Evolutionary conservation across 2,329 filamentous ascomycete species (phyloP), one percentile per base, ranked within the genome.

Genomic region (Zasmidium angulare): DNA sequence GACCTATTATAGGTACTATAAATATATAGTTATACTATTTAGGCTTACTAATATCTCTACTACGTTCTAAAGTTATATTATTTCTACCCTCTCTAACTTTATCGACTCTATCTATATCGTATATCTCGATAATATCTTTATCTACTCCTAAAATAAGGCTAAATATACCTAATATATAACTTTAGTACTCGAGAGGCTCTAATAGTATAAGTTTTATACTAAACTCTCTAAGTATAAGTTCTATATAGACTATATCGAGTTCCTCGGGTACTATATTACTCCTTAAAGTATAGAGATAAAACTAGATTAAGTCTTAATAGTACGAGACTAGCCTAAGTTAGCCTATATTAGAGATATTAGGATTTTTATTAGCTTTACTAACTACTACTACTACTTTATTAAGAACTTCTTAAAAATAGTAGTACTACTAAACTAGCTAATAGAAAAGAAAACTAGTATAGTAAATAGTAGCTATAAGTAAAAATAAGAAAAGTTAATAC

Each of bases 31-130:
- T 21, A 69, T 71, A 46, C 69, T 63, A 0, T 71, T 72, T 59
- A 48, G 68, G 0, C 50, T 72, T 11, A 55, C 46, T 17, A 71
- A 71, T 43, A 58, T 58, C 2, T 63, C 36, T 29, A 19, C 51
- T 19, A 1, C 60, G 0, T 75, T 75, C 29, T 65, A 75, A 59
- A 46, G 24, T 11, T 66, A 66, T 63, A 68, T 71, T 63, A 68
- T 73, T 47, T 51, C 60, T 0, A 56, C 56, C 4, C 51, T 73
- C 36, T 20, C 1, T 24, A 46, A 53, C 2, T 26, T 6, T 4
- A 11, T 29, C 60, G 24, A 1, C 68, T 36, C 52, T 58, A 53
- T 60, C 17, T 52, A 59, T 61, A 48, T 68, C 21, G 64, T 64
- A 19, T 72, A 71, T 53, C 10, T 74, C 6, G 56, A 73, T 55